phyloP scores from a whole-genome alignment of 768 basidiomycete species.

The Coprinopsis marcescibilis region DNA sequence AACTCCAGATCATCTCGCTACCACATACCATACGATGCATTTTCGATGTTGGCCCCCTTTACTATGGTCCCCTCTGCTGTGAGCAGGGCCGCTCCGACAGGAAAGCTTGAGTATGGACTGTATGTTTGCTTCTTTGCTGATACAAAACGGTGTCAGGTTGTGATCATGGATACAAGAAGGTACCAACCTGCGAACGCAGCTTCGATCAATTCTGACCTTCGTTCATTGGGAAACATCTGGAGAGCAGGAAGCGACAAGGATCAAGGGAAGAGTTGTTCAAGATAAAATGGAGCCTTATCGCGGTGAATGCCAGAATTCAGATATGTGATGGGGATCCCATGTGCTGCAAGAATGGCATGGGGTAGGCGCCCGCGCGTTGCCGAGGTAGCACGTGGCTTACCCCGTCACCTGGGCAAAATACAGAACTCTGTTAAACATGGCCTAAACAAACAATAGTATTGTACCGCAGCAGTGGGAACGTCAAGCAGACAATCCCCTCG shows the following conservation, averaged over 20 bases:
- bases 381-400: conserved; percentile 22
- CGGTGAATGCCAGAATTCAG: background rate
- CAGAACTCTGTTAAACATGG: conserved; percentile 19
- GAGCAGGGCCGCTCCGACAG: conserved; percentile 86
- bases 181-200: conserved; percentile 53
- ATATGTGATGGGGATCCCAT: background rate
- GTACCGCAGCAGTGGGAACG: conserved; percentile 37
- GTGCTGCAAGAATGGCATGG: background rate
- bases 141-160: background rate
- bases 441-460: background rate
- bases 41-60: conserved; percentile 90
- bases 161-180: background rate
- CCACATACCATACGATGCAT: conserved; percentile 75
- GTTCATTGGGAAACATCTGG: conserved; percentile 33
- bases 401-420: conserved; percentile 36
- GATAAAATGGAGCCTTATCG: no score
- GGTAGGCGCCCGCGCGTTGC: background rate
- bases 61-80: conserved; percentile 65
- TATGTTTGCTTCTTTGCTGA: conserved; percentile 71
- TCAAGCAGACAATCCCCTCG: conserved; percentile 51
- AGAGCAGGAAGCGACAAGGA: no score
- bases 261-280: no score
- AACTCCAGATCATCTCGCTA: background rate
- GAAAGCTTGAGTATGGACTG: conserved; percentile 85
- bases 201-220: conserved; percentile 45